A percentile compares a stretch with the other conserved stretches of the same genome.
phyloP scores from a whole-genome alignment of 2,329 filamentous ascomycete genomes.

The Exophiala spinifera region DNA sequence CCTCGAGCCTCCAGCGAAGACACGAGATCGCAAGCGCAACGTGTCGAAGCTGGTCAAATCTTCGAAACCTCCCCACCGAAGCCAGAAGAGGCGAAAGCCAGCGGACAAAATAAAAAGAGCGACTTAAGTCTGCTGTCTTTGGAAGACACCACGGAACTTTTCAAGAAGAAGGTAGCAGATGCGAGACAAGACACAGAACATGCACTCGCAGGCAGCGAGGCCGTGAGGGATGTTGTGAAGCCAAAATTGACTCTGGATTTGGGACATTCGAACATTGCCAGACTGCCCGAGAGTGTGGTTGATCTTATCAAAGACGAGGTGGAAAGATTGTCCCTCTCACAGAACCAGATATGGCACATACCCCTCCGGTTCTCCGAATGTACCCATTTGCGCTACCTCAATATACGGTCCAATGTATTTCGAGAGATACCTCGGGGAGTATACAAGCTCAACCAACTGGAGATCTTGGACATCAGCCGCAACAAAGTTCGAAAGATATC shows the following conservation, averaged over 20 bases:
- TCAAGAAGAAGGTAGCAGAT: constrained; percentile 45
- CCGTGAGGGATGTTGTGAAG: constrained; percentile 45
- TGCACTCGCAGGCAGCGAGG: constrained; percentile 45
- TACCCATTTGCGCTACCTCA: constrained; percentile 49
- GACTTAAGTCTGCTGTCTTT: constrained; percentile 33
- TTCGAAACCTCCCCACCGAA: constrained; percentile 16
- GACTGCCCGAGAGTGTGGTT: constrained; percentile 49
- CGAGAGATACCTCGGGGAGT: constrained; percentile 66
- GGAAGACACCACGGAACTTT: constrained; percentile 47
- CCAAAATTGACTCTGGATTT: constrained; percentile 52
- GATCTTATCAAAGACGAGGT: constrained; percentile 54
- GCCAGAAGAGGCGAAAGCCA: constrained; percentile 2
- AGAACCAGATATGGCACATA: constrained; percentile 51
- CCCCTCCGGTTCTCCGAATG: constrained; percentile 49
- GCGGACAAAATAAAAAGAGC: constrained; percentile 1
- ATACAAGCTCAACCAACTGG: constrained; percentile 78
- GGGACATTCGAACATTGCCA: constrained; percentile 48
- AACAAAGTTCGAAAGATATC: constrained; percentile 80
- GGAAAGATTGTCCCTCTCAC: constrained; percentile 51
- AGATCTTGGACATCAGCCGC: constrained; percentile 87
- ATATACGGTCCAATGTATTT: constrained; percentile 49
- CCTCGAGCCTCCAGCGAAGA: constrained; percentile 23
- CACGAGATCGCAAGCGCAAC: constrained; percentile 15
- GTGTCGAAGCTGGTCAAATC: constrained; percentile 1
- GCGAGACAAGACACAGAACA: constrained; percentile 48